Percentiles rank a stretch among this genome's conserved stretches.
Evolutionary conservation across 2,329 filamentous ascomycete genomes (phyloP).

Genomic region (Venturia carpophila): DNA sequence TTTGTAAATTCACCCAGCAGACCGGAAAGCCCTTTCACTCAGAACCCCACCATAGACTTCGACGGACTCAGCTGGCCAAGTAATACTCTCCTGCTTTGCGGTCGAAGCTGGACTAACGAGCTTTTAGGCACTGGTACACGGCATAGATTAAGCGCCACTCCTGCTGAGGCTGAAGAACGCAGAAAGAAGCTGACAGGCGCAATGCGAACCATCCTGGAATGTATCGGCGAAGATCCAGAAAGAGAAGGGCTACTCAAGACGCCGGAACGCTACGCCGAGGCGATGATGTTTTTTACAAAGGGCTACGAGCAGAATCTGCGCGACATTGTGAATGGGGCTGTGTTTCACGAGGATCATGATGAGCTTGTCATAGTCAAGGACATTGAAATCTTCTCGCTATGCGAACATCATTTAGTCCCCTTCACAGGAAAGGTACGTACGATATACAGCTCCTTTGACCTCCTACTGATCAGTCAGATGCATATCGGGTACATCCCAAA

Average conservation of each 20-base stretch:
- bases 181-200: slow-evolving; percentile 55
- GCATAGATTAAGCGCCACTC: slow-evolving; percentile 50
- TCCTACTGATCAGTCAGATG: slow-evolving; percentile 54
- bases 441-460: not conserved
- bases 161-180: slow-evolving; percentile 50
- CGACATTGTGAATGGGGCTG: slow-evolving; percentile 85
- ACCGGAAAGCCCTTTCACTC: slow-evolving; percentile 43
- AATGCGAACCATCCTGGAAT: slow-evolving; percentile 56
- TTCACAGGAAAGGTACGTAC: slow-evolving; percentile 80
- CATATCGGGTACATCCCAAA: slow-evolving; percentile 97
- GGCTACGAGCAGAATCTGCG: slow-evolving; percentile 92
- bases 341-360: slow-evolving; percentile 94
- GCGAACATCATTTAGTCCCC: slow-evolving; percentile 94
- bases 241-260: slow-evolving; percentile 56
- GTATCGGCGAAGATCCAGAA: slow-evolving; percentile 58
- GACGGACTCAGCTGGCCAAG: slow-evolving; percentile 51
- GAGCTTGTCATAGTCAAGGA: slow-evolving; percentile 98
- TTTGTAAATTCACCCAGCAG: slow-evolving; percentile 47
- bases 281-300: slow-evolving; percentile 91
- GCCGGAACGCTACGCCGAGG: slow-evolving; percentile 86
- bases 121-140: slow-evolving; percentile 55
- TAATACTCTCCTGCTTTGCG: slow-evolving; percentile 21
- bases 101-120: slow-evolving; percentile 19
- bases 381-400: slow-evolving; percentile 89
- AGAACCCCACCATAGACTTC: slow-evolving; percentile 46